These are phyloP conservation scores for Talaromyces sp. DNA, from an alignment of 2,329 filamentous ascomycete species.

Conservation along the genomic window DNA sequence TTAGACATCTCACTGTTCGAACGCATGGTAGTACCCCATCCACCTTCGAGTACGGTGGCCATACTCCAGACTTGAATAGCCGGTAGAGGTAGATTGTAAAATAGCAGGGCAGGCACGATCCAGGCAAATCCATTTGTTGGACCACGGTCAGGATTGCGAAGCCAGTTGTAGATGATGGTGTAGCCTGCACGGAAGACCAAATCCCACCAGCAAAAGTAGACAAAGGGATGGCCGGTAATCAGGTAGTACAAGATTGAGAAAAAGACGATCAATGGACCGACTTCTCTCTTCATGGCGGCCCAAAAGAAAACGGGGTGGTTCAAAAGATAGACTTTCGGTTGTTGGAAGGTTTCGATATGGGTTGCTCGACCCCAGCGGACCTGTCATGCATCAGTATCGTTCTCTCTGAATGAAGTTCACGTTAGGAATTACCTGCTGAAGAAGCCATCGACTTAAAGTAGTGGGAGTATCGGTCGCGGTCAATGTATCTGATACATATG, in stretches of 20 bases:
- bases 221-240: conserved; percentile 26
- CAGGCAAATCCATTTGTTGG: conserved; percentile 21
- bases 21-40: conserved; percentile 38
- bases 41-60: conserved; percentile 32
- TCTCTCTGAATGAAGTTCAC: background rate
- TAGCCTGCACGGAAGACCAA: conserved; percentile 27
- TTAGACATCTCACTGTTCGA: conserved; percentile 28
- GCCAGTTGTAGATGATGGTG: conserved; percentile 30
- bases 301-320: conserved; percentile 36
- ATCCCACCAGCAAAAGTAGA: conserved; percentile 30
- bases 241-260: conserved; percentile 31
- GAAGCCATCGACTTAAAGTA: conserved; percentile 33
- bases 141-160: conserved; percentile 28
- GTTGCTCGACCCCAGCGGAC: conserved; percentile 37
- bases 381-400: conserved; percentile 21
- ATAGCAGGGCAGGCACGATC: conserved; percentile 29
- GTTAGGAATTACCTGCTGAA: conserved; percentile 23
- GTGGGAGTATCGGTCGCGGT: conserved; percentile 38
- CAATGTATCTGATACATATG: conserved; percentile 33
- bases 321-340: conserved; percentile 34
- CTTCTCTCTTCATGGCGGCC: conserved; percentile 31
- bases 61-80: conserved; percentile 37
- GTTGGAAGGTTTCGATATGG: conserved; percentile 37
- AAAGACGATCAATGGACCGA: conserved; percentile 29
- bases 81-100: conserved; percentile 36